A percentile compares a stretch with the other conserved stretches of the same genome.
phyloP scores from a whole-genome alignment of 176 grass and related monocot species.

The Triticum turgidum region DNA sequence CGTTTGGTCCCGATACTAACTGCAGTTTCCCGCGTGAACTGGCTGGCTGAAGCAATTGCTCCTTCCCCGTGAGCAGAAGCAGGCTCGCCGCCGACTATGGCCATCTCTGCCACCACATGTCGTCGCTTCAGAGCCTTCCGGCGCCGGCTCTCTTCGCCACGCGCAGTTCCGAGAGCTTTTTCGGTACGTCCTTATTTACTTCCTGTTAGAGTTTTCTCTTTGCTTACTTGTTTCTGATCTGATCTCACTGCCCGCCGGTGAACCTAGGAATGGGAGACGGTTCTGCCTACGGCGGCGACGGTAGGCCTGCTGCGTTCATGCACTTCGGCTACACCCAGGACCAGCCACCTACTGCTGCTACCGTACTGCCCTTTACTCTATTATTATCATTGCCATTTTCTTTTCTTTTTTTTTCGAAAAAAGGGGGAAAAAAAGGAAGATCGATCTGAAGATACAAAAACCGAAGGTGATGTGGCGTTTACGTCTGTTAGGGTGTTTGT shows the following conservation, averaged over 20 bases:
- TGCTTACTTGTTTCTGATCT: not conserved
- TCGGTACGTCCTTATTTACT: conserved; percentile 3
- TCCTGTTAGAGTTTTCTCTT: not conserved
- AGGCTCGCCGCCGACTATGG: conserved; percentile 31
- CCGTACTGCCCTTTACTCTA: not conserved
- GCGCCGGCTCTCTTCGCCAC: conserved; percentile 13
- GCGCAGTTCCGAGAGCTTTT: conserved; percentile 11
- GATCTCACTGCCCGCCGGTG: not conserved
- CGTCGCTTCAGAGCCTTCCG: conserved; percentile 35
- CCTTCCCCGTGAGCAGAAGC: not conserved
- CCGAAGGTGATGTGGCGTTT: not conserved
- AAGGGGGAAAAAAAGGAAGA: too few species aligned
- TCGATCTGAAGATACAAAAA: not conserved
- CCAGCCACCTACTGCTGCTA: conserved; percentile 17
- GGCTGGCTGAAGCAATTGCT: not conserved
- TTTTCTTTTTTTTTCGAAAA: too few species aligned
- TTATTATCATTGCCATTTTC: not conserved
- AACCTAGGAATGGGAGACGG: not conserved
- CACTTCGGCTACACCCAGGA: conserved; percentile 34
- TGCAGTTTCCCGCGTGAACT: not conserved
- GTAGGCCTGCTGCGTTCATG: not conserved
- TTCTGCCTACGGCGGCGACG: conserved; percentile 16
- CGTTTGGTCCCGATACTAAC: too few species aligned
- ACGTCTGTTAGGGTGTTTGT: not conserved
- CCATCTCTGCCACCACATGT: conserved; percentile 17